Percentiles rank a stretch among this genome's conserved stretches.
These are phyloP conservation scores for Phytophthora pistaciae DNA, from an alignment of 352 stramenopile species.

Conservation along the genomic window DNA sequence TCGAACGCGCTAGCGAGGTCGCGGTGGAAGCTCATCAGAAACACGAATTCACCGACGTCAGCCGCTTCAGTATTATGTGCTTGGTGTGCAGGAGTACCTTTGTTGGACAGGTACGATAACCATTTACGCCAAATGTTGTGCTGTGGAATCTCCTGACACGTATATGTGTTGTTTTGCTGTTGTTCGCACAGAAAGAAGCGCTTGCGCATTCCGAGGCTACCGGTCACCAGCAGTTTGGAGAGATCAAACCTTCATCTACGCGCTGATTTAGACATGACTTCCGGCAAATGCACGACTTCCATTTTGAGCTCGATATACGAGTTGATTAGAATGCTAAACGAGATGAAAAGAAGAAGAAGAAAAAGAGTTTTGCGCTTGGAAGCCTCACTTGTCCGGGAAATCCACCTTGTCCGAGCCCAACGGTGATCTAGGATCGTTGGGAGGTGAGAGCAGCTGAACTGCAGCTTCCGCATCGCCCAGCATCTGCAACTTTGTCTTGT, in stretches of 20 bases:
- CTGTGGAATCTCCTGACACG: constrained; percentile 5
- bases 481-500: constrained; percentile 51
- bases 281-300: constrained; percentile 5
- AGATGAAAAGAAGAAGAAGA: constrained; percentile 1
- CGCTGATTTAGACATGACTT: constrained; percentile 14
- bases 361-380: background rate
- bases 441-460: constrained; percentile 22
- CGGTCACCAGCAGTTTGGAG: constrained; percentile 81
- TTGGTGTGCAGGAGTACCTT: constrained; percentile 73
- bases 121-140: background rate
- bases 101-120: constrained; percentile 56
- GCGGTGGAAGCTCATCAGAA: constrained; percentile 88
- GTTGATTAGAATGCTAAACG: constrained; percentile 11
- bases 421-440: constrained; percentile 43
- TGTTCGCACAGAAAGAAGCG: constrained; percentile 53
- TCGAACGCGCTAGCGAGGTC: constrained; percentile 82
- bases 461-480: constrained; percentile 43
- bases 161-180: background rate
- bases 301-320: background rate
- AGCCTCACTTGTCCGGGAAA: constrained; percentile 33
- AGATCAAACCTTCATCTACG: constrained; percentile 48
- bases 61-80: constrained; percentile 79
- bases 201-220: constrained; percentile 66
- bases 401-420: constrained; percentile 46
- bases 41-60: constrained; percentile 84